Base-by-base conservation (phyloP, 352 stramenopile genomes). In the Globisporangium megalacanthum region DNA sequence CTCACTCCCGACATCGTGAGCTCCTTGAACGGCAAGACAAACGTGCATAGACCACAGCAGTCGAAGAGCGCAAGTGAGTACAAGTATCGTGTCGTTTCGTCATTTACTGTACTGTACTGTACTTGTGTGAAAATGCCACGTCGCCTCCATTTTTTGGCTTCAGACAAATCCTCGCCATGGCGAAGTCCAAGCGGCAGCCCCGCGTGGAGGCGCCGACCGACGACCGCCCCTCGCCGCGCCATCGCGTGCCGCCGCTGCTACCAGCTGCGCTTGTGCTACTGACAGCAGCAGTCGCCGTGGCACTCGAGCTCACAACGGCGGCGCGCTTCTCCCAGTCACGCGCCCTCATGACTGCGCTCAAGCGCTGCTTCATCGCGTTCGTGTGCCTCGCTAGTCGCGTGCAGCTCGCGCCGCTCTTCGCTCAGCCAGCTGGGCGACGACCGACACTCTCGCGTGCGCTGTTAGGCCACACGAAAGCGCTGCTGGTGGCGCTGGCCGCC, bases 311-410 rank as follows among this genome's bases (percentile, higher is more conserved):
- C 63, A 86, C 77, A 31, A 88, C 79, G 1, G 60, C 68, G 25
- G 67, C 64, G 2, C 58, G 66, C 10, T 89, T 83, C 62, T 56
- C 73, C 42, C 69, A 78, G 35, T 82, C 73, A 31, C 68, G 70
- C 35, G 49, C 65, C 46, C 58, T 88, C 14, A 68, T 84, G 65
- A 54, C 29, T 14, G 47, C 64, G 19, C 75, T 86, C 45, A 86
- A 86, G 58, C 66, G 70, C 42, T 70, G 60, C 15, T 90, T 87
- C 57, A 78, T 88, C 54, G 71, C 71, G 9, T 83, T 75, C 61
- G 74, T 87, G 35, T 88, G 78, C 31, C 66, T 90, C 51, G 49
- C 70, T 29, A 77, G 65, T 22, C 72, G 73, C 15, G 64, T 56
- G 13, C 76, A 90, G 53, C 64, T 88, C 22, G 60, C 50, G 4